A percentile compares a stretch with the other conserved stretches of the same genome.
Conservation (phyloP, 176 grass and related monocot genomes). For the Zoysia japonica region DNA sequence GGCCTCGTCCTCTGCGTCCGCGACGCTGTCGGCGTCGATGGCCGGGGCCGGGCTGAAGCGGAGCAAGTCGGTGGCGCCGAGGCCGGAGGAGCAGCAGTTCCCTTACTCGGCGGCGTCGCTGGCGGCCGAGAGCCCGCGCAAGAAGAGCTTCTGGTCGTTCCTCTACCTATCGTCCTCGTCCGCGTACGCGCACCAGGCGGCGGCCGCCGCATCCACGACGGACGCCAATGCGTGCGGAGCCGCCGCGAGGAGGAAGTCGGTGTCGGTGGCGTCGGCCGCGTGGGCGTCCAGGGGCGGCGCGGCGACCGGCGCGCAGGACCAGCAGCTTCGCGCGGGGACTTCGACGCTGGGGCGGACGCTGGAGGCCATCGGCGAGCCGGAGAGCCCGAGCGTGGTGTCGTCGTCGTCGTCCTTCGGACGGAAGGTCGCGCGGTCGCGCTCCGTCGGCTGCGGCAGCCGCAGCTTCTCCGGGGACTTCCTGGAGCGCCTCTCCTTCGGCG, state of each 20-base stretch:
- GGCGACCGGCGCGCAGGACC: constrained; percentile 17
- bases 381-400: constrained; percentile 61
- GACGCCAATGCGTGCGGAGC: neutral
- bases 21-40: constrained; percentile 15
- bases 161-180: constrained; percentile 56
- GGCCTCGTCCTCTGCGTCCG: neutral
- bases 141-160: constrained; percentile 99
- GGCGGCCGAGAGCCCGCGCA: constrained; percentile 68
- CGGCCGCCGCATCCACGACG: neutral
- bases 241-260: constrained; percentile 44
- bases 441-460: constrained; percentile 75
- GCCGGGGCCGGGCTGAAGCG: constrained; percentile 44
- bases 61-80: constrained; percentile 78
- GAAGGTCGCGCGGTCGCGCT: constrained; percentile 77
- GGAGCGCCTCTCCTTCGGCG: neutral
- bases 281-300: constrained; percentile 30
- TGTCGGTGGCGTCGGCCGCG: constrained; percentile 42
- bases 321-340: constrained; percentile 14
- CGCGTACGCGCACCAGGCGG: constrained; percentile 40
- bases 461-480: constrained; percentile 85
- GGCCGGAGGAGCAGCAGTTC: constrained; percentile 43
- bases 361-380: constrained; percentile 54
- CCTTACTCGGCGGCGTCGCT: constrained; percentile 23
- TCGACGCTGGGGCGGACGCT: constrained; percentile 12
- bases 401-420: constrained; percentile 71